Evolutionary conservation across 1,139 yeast genomes (phyloP), one percentile per base, ranked within the genome.

Genomic region (Zhuliangozyma parablackwelliae): DNA sequence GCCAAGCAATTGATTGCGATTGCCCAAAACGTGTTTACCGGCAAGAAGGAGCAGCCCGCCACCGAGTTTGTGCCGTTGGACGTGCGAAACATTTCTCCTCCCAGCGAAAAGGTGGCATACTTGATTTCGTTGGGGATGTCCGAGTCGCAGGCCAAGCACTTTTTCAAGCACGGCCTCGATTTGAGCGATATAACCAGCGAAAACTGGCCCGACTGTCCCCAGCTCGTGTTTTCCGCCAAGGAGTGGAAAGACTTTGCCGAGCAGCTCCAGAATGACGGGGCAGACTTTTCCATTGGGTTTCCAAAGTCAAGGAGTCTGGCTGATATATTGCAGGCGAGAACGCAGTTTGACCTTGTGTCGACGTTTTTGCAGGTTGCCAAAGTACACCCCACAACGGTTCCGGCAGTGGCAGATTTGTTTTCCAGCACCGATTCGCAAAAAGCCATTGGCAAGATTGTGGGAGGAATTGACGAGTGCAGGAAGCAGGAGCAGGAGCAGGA

Each of bases 361-460:
- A 62, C 70, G 28, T 69, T 82, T 62, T 59, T 82, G 26, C 56
- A 63, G 23, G 54, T 82, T 9, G 65, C 76, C 6, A 74, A 73
- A 34, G 40, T 57, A 3, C 78, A 68, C 48, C 82, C 87, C 1
- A 71, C 72, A 33, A 55, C 74, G 8, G 72, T 74, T 5, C 60
- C 61, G 26, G 59, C 71, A 1, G 64, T 82, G 29, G 68, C 85
- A 2, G 75, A 71, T 28, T 61, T 80, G 36, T 56, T 80, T 35
- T 31, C 42, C 7, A 21, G 21, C 11, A 29, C 37, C 9, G 27
- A 32, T 3, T 25, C 35, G 13, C 29, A 30, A 6, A 33, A 31
- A 6, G 29, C 37, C 11, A 33, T 40, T 3, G 24, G 30, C 8
- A 21, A 26, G 23, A 7, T 23, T 9, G 24, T 23, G 9, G 9